Evolutionary conservation across 768 basidiomycete species (phyloP).

Genomic region (Auricularia auricula-judae): DNA sequence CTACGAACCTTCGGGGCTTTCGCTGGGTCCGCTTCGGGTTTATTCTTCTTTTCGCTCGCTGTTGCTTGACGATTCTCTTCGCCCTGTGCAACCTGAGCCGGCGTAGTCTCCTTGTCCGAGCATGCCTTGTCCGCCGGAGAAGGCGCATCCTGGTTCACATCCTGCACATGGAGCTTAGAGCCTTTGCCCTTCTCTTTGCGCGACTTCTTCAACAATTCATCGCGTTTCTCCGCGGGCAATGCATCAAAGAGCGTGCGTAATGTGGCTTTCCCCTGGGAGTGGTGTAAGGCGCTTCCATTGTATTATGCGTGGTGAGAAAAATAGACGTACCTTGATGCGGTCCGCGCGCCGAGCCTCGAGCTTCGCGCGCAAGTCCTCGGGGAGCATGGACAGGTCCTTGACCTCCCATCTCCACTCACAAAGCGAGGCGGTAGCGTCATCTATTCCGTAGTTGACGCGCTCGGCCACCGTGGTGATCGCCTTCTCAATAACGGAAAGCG

Average conservation of each 20-base stretch:
- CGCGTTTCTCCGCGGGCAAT: constrained; percentile 46
- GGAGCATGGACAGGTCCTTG: constrained; percentile 52
- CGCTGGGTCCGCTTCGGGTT: neutral
- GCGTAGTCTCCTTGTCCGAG: neutral
- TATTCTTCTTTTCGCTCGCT: constrained; percentile 12
- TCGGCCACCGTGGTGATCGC: constrained; percentile 52
- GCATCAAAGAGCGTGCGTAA: constrained; percentile 44
- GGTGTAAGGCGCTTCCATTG: neutral
- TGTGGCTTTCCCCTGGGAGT: constrained; percentile 45
- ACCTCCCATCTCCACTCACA: constrained; percentile 86
- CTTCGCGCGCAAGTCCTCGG: constrained; percentile 53
- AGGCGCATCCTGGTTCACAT: constrained; percentile 9
- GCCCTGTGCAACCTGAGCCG: neutral
- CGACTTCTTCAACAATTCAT: constrained; percentile 31
- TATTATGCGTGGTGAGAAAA: constrained; percentile 2
- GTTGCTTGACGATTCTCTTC: neutral
- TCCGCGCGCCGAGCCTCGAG: constrained; percentile 51
- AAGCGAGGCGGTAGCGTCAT: constrained; percentile 47
- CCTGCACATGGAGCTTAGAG: constrained; percentile 22
- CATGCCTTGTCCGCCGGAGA: neutral
- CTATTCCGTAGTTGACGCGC: constrained; percentile 76
- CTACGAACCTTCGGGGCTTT: neutral
- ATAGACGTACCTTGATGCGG: constrained; percentile 43
- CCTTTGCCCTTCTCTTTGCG: constrained; percentile 28
- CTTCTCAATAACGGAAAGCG: constrained; percentile 42